Base-by-base conservation (phyloP, 441 rosid species). In the Mallotus japonicus region DNA sequence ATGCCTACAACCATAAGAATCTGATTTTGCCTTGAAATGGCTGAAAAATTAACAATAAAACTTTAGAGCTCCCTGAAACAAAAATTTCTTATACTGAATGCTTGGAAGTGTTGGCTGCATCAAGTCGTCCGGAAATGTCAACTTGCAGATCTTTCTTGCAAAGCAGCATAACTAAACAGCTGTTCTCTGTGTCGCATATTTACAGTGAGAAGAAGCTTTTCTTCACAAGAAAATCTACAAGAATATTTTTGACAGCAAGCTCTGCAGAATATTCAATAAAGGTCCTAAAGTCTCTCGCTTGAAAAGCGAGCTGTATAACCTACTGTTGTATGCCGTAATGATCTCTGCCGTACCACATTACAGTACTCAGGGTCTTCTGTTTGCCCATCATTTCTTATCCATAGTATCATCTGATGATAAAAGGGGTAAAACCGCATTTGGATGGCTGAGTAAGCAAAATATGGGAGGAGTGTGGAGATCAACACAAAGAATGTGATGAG, bases 341-440 rank as follows among this genome's bases (percentile, higher is more conserved):
- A 92, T 74, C 93, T 85, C 72, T 92, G 99, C 7, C 97, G 85
- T 60, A 95, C 95, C 83, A 90, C 79, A 15, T 85, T 77, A 76
- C 95, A 90, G 79, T 83, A 93, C 72, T 90, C 99, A 0, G 91
- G 92, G 68, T 95, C 96, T 46, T 93, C 88, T 1, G 88, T 67
- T 46, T 78, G 89, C 51, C 98, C 96, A 61, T 95, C 98, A 2
- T 76, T 75, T 74, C 96, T 77, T 13, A 90, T 82, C 99, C 98
- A 93, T 71, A 88, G 97, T 69, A 95, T 87, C 97, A 90, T 95
- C 73, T 89, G 95, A 74, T 95, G 98, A 80, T 88, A 88, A 67
- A 85, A 63, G 0, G 99, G 99, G 89, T 89, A 95, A 73, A 91
- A 91, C 75, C 95, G 82, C 88, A 90, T 86, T 76, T 88, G 90